A percentile compares a stretch with the other conserved stretches of the same genome.
phyloP scores from a whole-genome alignment of 23 red algal genomes.

The Gracilaria domingensis region DNA sequence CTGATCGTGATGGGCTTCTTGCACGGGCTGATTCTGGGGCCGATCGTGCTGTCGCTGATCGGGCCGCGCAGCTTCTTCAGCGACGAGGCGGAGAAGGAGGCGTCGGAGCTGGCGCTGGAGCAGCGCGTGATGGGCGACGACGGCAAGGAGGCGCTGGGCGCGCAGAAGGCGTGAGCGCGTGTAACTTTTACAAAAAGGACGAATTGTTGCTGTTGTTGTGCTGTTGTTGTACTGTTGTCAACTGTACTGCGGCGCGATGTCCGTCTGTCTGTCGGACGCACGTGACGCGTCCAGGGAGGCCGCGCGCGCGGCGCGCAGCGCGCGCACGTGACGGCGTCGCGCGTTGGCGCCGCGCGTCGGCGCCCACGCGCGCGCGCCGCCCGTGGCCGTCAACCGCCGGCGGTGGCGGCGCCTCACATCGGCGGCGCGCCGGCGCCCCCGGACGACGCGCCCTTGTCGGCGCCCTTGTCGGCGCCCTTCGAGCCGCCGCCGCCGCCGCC shows the following conservation, averaged over 20 bases:
- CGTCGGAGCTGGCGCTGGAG: constrained; percentile 52
- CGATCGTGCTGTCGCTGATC: constrained; percentile 67
- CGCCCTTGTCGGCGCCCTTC: background rate
- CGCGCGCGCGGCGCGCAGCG: too few relatives aligned
- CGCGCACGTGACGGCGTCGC: constrained; percentile 3
- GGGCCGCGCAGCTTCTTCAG: constrained; percentile 67
- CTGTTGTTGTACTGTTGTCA: too few relatives aligned
- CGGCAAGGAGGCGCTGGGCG: background rate
- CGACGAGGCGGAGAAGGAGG: constrained; percentile 45
- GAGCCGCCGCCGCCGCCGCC: background rate
- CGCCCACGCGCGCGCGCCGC: too few relatives aligned
- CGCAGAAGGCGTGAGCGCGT: background rate
- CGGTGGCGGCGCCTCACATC: background rate
- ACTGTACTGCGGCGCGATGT: too few relatives aligned
- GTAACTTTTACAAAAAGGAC: background rate
- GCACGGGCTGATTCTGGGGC: constrained; percentile 69
- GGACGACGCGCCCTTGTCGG: background rate
- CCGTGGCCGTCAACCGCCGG: too few relatives aligned
- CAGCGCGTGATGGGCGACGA: constrained; percentile 4
- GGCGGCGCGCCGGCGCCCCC: too few relatives aligned
- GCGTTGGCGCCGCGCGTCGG: too few relatives aligned
- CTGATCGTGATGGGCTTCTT: constrained; percentile 68
- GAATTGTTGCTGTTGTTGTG: too few relatives aligned
- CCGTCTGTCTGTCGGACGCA: background rate
- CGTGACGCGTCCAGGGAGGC: too few relatives aligned